Conservation (phyloP, 495 filamentous ascomycete genomes). For the Lasiosphaeria miniovina region DNA sequence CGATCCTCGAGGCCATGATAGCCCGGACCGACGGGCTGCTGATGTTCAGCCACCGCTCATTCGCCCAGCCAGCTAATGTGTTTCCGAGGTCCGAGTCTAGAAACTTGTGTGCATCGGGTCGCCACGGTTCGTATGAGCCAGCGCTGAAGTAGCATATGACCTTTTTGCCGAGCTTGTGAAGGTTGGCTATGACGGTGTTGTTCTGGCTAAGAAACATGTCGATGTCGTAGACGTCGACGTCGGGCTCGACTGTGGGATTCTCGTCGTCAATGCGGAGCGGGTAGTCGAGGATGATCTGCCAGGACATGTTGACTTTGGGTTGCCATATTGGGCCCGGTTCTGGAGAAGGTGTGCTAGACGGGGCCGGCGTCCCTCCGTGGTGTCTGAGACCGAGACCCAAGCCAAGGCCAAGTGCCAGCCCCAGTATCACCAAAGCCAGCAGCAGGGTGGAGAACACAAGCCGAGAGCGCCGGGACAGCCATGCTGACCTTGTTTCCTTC, state of each 20-base stretch:
- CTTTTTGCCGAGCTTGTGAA: constrained; percentile 29
- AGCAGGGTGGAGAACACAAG: constrained; percentile 13
- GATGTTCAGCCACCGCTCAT: constrained; percentile 65
- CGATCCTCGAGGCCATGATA: constrained; percentile 57
- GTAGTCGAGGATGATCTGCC: constrained; percentile 33
- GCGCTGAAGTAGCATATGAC: constrained; percentile 75
- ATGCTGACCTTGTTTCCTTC: neutral
- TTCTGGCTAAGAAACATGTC: constrained; percentile 29
- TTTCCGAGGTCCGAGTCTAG: constrained; percentile 48
- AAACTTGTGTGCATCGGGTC: constrained; percentile 56
- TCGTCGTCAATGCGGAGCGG: constrained; percentile 32
- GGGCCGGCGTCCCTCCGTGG: neutral
- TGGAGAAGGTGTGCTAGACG: neutral
- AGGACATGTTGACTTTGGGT: constrained; percentile 18
- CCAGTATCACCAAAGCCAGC: constrained; percentile 11
- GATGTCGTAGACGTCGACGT: constrained; percentile 31
- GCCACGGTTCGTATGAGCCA: constrained; percentile 56
- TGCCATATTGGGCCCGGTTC: constrained; percentile 18
- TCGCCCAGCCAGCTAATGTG: constrained; percentile 57
- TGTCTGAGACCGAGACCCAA: constrained; percentile 21
- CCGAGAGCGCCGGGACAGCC: constrained; percentile 9
- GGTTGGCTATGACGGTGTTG: constrained; percentile 18
- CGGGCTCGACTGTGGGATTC: constrained; percentile 25
- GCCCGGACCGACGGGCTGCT: constrained; percentile 53
- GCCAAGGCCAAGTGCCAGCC: constrained; percentile 20